These are phyloP conservation scores for Penicillium atrosanguineum DNA, from an alignment of 495 filamentous ascomycete species.

Conservation along the genomic window DNA sequence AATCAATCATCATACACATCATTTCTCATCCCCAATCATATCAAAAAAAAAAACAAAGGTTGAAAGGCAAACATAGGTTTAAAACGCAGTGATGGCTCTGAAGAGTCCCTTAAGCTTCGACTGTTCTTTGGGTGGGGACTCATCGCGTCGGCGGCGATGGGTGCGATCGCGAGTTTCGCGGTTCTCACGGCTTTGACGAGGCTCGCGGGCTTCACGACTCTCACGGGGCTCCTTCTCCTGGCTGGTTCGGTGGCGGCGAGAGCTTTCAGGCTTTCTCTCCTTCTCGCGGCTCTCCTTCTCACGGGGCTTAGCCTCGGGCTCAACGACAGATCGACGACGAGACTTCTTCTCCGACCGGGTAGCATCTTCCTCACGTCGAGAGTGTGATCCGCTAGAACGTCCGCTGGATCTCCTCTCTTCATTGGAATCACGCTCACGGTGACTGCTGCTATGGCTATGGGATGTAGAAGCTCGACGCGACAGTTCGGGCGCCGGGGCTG, in stretches of 20 bases:
- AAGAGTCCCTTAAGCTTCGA: slow-evolving; percentile 40
- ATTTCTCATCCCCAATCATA: slow-evolving; percentile 7
- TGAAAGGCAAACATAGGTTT: slow-evolving; percentile 8
- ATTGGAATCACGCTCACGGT: slow-evolving; percentile 17
- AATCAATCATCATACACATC: slow-evolving; percentile 14
- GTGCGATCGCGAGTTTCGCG: not conserved
- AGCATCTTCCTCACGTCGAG: slow-evolving; percentile 19
- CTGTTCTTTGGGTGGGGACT: slow-evolving; percentile 29
- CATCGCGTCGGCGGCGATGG: slow-evolving; percentile 34
- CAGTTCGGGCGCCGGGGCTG: slow-evolving; percentile 24
- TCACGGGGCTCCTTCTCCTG: slow-evolving; percentile 19
- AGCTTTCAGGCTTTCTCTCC: slow-evolving; percentile 22
- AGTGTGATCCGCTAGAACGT: slow-evolving; percentile 28
- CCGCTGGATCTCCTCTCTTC: slow-evolving; percentile 30
- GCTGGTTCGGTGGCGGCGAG: slow-evolving; percentile 19
- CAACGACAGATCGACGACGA: slow-evolving; percentile 12
- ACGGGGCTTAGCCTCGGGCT: slow-evolving; percentile 13
- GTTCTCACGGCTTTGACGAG: not conserved
- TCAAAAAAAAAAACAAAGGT: slow-evolving; percentile 19
- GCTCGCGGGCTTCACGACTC: slow-evolving; percentile 1
- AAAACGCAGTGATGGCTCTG: slow-evolving; percentile 37
- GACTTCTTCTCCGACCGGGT: slow-evolving; percentile 13
- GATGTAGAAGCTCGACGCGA: slow-evolving; percentile 30
- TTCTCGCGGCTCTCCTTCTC: slow-evolving; percentile 7
- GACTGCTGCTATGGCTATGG: slow-evolving; percentile 33